phyloP scores from a whole-genome alignment of 805 yeast genomes.

The Pichia occidentalis region DNA sequence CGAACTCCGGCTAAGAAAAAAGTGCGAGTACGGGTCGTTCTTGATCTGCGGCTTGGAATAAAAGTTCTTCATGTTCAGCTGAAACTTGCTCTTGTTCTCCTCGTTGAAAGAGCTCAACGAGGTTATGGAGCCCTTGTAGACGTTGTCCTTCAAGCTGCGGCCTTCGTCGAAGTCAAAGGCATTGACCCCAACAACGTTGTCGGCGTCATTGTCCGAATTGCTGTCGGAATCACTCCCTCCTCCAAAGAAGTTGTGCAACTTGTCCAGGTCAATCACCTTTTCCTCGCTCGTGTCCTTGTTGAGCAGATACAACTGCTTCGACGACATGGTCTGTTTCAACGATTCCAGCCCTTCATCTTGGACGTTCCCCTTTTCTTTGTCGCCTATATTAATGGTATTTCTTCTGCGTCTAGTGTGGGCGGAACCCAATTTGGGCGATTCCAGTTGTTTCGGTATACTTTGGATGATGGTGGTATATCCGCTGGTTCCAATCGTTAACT shows the following conservation, averaged over 20 bases:
- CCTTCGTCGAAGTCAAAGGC: constrained; percentile 7
- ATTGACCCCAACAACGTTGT: constrained; percentile 9
- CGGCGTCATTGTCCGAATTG: constrained; percentile 15
- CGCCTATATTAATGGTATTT: constrained; percentile 25
- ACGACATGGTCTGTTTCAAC: constrained; percentile 25
- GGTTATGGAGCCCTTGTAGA: constrained; percentile 14
- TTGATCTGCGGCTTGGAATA: constrained; percentile 10
- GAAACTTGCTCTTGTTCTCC: constrained; percentile 14
- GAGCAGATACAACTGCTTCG: constrained; percentile 24
- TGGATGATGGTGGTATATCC: constrained; percentile 21
- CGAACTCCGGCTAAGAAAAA: constrained; percentile 8
- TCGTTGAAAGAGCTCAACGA: constrained; percentile 18
- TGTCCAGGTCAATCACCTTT: constrained; percentile 24
- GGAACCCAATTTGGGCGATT: not conserved
- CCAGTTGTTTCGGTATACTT: constrained; percentile 14
- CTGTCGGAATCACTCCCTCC: constrained; percentile 19
- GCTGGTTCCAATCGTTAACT: constrained; percentile 21
- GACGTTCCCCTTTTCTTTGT: constrained; percentile 7
- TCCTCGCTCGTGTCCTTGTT: constrained; percentile 19
- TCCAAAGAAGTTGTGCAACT: constrained; percentile 28
- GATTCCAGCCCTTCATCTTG: constrained; percentile 13
- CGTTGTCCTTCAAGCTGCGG: constrained; percentile 2
- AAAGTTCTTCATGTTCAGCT: constrained; percentile 14
- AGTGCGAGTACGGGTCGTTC: constrained; percentile 16
- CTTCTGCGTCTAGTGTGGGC: constrained; percentile 15